Evolutionary conservation across 1,284 basidiomycete genomes (phyloP).

Genomic region (Cystobasidium pallidum): DNA sequence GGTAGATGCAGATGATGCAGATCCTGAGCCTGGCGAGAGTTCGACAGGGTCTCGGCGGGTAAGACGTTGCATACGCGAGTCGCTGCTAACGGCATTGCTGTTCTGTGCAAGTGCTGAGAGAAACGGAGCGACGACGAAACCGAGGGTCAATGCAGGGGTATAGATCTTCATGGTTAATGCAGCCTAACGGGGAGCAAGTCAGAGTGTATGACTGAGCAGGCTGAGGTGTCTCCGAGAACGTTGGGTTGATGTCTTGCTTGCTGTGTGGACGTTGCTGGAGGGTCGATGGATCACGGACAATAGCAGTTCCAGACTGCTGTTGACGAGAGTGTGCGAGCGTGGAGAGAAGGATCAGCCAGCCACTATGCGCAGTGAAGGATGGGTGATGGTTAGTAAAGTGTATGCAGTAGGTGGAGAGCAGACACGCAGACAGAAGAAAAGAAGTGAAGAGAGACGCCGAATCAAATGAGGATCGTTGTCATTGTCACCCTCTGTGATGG

Average conservation of each 20-base stretch:
- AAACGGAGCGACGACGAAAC: conserved; percentile 1
- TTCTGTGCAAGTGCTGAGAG: neutral
- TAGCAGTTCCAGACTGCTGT: conserved; percentile 16
- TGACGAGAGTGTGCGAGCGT: neutral
- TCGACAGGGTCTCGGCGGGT: conserved; percentile 10
- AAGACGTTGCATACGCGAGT: conserved; percentile 21
- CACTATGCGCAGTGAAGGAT: neutral
- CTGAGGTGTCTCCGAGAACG: neutral
- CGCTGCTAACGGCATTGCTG: neutral
- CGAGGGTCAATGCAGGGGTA: conserved; percentile 6
- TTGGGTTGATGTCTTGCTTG: too few species aligned
- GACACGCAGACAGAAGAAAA: neutral
- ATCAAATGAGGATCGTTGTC: too few species aligned
- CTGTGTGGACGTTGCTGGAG: neutral
- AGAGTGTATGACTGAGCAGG: neutral
- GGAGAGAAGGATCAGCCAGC: neutral
- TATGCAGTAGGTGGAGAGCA: neutral
- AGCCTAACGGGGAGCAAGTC: neutral
- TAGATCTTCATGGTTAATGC: neutral
- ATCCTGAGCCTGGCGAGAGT: neutral
- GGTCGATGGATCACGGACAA: neutral
- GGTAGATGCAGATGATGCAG: neutral
- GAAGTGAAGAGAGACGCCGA: neutral
- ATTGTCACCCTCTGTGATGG: too few species aligned
- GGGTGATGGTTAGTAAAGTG: neutral